Evolutionary conservation across 2,329 filamentous ascomycete species (phyloP).

Genomic region (Thelonectria discophora): DNA sequence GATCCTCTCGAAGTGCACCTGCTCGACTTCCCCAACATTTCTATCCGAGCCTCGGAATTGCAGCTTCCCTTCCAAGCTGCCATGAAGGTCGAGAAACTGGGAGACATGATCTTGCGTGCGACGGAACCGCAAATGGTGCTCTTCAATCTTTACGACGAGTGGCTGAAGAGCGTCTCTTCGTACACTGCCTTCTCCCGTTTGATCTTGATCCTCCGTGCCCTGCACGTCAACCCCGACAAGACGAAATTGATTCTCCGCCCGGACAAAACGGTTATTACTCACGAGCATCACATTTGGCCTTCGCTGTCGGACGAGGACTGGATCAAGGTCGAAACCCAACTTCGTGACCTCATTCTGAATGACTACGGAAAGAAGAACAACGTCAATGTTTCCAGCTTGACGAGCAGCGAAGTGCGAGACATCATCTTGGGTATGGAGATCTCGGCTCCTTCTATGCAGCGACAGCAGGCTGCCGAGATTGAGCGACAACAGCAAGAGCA

Average conservation of each 20-base stretch:
- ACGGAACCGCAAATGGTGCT: slow-evolving; percentile 99
- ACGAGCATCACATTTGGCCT: slow-evolving; percentile 99
- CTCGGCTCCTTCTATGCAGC: slow-evolving; percentile 95
- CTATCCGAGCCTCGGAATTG: slow-evolving; percentile 94
- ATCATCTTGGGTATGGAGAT: slow-evolving; percentile 99
- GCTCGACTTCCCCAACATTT: slow-evolving; percentile 98
- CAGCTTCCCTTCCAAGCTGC: slow-evolving; percentile 98
- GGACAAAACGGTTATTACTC: slow-evolving; percentile 97
- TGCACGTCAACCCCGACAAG: slow-evolving; percentile 98
- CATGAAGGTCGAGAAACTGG: slow-evolving; percentile 99
- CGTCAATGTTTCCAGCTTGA: slow-evolving; percentile 96
- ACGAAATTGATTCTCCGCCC: slow-evolving; percentile 94
- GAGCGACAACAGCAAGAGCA: slow-evolving; percentile 99
- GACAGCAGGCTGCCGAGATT: slow-evolving; percentile 97
- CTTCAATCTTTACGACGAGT: slow-evolving; percentile 98
- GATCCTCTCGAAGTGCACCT: slow-evolving; percentile 97
- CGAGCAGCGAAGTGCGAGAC: slow-evolving; percentile 95
- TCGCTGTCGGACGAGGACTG: slow-evolving; percentile 93
- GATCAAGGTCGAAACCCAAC: slow-evolving; percentile 98
- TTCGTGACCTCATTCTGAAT: slow-evolving; percentile 94
- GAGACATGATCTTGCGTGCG: slow-evolving; percentile 97
- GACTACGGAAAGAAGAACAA: slow-evolving; percentile 99
- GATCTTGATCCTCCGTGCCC: slow-evolving; percentile 88
- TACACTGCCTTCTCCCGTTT: slow-evolving; percentile 98
- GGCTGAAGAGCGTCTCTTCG: slow-evolving; percentile 97